phyloP scores from a whole-genome alignment of 495 filamentous ascomycete genomes.

The Penicillium waksmanii region DNA sequence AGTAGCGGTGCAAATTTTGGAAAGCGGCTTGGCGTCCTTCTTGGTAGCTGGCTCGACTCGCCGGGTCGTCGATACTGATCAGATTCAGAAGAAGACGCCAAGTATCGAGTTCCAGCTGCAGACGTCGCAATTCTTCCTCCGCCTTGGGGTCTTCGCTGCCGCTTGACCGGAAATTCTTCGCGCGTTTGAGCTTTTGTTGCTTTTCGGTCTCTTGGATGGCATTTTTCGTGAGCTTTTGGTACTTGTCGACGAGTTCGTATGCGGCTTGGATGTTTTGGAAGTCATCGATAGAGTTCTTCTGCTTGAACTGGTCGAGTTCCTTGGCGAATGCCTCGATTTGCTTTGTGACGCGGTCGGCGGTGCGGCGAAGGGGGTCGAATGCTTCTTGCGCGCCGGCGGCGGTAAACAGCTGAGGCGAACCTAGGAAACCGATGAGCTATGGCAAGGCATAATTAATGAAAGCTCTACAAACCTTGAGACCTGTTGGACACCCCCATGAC shows the following conservation, averaged over 20 bases:
- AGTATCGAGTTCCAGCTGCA: slow-evolving; percentile 78
- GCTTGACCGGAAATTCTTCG: slow-evolving; percentile 39
- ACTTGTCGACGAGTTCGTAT: slow-evolving; percentile 48
- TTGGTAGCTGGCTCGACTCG: slow-evolving; percentile 35
- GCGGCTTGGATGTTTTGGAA: slow-evolving; percentile 46
- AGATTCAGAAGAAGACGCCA: slow-evolving; percentile 81
- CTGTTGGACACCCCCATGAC: slow-evolving; percentile 13
- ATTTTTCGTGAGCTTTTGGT: slow-evolving; percentile 45
- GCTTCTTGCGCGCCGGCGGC: slow-evolving; percentile 53
- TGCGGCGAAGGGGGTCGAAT: slow-evolving; percentile 58
- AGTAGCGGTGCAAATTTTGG: slow-evolving; percentile 58
- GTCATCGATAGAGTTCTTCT: slow-evolving; percentile 41
- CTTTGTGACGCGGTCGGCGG: slow-evolving; percentile 61
- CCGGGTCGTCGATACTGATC: slow-evolving; percentile 55
- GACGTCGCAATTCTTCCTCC: slow-evolving; percentile 62
- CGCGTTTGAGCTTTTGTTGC: slow-evolving; percentile 41
- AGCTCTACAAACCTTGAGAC: slow-evolving; percentile 21
- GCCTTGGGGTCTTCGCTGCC: slow-evolving; percentile 34
- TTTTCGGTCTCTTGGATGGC: slow-evolving; percentile 44
- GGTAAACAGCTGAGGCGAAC: slow-evolving; percentile 48
- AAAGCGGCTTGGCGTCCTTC: slow-evolving; percentile 45
- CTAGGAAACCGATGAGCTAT: slow-evolving; percentile 27
- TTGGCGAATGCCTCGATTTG: slow-evolving; percentile 71
- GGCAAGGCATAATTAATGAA: background rate
- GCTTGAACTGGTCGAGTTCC: slow-evolving; percentile 62